Conservation (phyloP, 192 early-diverging fungal genomes). For the Glomus cerebriforme region DNA sequence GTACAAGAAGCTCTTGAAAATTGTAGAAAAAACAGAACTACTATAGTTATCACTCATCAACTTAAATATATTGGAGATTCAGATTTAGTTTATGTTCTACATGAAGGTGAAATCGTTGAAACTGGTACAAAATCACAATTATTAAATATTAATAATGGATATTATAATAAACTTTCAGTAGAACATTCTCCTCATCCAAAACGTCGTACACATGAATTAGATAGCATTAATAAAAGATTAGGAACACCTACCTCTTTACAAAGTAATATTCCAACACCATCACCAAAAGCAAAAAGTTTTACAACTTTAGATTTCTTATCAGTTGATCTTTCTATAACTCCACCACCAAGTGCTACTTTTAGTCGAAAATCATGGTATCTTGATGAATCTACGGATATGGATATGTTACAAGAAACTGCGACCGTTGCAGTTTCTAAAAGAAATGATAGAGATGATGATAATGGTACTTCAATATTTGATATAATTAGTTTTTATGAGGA, state of each 20-base stretch:
- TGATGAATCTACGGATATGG: slow-evolving; percentile 5
- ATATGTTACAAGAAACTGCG: slow-evolving; percentile 4
- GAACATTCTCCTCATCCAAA: neutral
- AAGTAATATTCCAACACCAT: neutral
- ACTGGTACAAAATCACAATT: slow-evolving; percentile 33
- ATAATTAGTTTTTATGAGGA: slow-evolving; percentile 32
- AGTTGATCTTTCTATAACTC: neutral
- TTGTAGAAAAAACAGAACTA: slow-evolving; percentile 43
- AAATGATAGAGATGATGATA: neutral
- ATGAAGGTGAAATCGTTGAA: slow-evolving; percentile 46
- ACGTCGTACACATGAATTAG: slow-evolving; percentile 7
- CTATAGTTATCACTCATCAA: slow-evolving; percentile 62
- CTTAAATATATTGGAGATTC: slow-evolving; percentile 53
- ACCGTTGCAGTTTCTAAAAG: neutral
- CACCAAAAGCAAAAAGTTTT: neutral
- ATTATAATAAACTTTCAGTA: slow-evolving; percentile 13
- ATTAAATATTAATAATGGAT: slow-evolving; percentile 16
- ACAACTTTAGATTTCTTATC: neutral
- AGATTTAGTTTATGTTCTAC: slow-evolving; percentile 50
- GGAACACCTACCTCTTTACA: too few relatives aligned
- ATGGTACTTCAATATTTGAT: slow-evolving; percentile 17
- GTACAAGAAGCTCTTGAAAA: slow-evolving; percentile 42
- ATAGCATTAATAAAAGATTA: neutral
- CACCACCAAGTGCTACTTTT: neutral
- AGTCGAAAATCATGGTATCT: too few relatives aligned